Evolutionary conservation across 192 early-diverging fungal genomes (phyloP).

Genomic region (Gamsiella multidivaricata): DNA sequence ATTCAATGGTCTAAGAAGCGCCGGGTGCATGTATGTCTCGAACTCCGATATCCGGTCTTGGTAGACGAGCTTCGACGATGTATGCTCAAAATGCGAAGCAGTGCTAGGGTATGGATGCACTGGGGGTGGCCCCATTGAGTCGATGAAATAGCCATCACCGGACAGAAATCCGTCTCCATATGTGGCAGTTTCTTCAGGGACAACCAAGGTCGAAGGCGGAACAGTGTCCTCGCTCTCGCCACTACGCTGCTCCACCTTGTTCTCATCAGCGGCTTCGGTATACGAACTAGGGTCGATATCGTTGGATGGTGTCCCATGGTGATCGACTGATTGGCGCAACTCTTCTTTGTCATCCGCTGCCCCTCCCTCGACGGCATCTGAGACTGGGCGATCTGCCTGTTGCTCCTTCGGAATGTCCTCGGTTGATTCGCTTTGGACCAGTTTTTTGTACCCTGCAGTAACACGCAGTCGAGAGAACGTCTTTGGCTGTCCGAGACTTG

Average conservation of each 20-base stretch:
- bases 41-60: slow-evolving; percentile 53
- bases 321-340: too few relatives aligned
- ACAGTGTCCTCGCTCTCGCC: neutral
- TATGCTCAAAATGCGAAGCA: slow-evolving; percentile 33
- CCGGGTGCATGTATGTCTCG: slow-evolving; percentile 60
- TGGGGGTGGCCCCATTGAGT: neutral
- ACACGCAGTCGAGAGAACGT: slow-evolving; percentile 1
- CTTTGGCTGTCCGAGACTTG: neutral
- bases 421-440: slow-evolving; percentile 6
- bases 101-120: neutral
- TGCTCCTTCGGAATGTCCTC: neutral
- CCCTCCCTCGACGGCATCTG: too few relatives aligned
- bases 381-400: too few relatives aligned
- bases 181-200: neutral
- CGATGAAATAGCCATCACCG: slow-evolving; percentile 23
- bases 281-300: too few relatives aligned
- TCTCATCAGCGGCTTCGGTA: too few relatives aligned
- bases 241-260: neutral
- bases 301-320: too few relatives aligned
- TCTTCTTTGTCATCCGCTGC: too few relatives aligned
- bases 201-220: neutral
- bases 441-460: slow-evolving; percentile 16
- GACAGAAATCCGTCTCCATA: slow-evolving; percentile 17
- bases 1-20: slow-evolving; percentile 52
- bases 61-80: slow-evolving; percentile 20